A percentile compares a stretch with the other conserved stretches of the same genome.
These are phyloP conservation scores for Umbelopsis sp. DNA, from an alignment of 192 early-diverging fungal genomes.

Conservation along the genomic window DNA sequence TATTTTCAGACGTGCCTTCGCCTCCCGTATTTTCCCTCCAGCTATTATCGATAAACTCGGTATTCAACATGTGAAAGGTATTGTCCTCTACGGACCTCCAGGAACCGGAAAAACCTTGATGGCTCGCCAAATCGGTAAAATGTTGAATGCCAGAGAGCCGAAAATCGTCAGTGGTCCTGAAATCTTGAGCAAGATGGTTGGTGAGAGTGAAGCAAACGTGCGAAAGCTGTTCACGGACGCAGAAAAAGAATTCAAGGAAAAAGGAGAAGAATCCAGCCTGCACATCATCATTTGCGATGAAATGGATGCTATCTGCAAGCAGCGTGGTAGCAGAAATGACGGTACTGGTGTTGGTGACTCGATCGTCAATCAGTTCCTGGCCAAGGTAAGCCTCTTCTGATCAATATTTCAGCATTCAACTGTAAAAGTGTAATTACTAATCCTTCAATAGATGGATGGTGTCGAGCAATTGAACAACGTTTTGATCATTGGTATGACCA, in stretches of 20 bases:
- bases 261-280: slow-evolving; percentile 86
- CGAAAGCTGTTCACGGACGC: slow-evolving; percentile 95
- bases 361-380: slow-evolving; percentile 95
- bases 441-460: slow-evolving; percentile 86
- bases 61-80: slow-evolving; percentile 97
- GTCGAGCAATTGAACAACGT: slow-evolving; percentile 99
- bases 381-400: slow-evolving; percentile 58
- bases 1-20: slow-evolving; percentile 97
- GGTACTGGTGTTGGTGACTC: slow-evolving; percentile 96
- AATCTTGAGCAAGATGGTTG: slow-evolving; percentile 95
- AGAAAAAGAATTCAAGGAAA: slow-evolving; percentile 92
- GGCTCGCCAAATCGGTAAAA: slow-evolving; percentile 98
- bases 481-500: slow-evolving; percentile 98
- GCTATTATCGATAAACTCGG: slow-evolving; percentile 90
- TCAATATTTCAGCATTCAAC: not conserved
- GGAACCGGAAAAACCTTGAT: slow-evolving; percentile 98
- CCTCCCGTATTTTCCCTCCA: slow-evolving; percentile 94
- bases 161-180: slow-evolving; percentile 96
- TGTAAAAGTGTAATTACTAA: not conserved
- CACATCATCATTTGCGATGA: slow-evolving; percentile 99
- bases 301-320: slow-evolving; percentile 98
- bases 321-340: slow-evolving; percentile 90
- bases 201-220: slow-evolving; percentile 95
- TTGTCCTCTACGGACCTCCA: slow-evolving; percentile 88
- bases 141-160: slow-evolving; percentile 94